Conservation (phyloP, 306 rosid species). For the Lathyrus oleraceus region DNA sequence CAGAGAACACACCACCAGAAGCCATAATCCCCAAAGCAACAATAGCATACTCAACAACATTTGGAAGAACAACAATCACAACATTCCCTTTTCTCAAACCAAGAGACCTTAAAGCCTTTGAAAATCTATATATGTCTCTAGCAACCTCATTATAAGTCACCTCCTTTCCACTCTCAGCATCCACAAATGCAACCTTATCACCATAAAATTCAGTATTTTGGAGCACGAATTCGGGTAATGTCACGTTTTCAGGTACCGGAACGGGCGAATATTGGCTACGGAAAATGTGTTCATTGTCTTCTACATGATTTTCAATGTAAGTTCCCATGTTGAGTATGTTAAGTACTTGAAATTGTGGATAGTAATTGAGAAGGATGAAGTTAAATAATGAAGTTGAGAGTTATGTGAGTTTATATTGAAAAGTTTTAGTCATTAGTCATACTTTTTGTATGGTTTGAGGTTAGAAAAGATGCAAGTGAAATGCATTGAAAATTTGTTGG, state of each 20-base stretch:
- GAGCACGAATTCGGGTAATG: conserved; percentile 83
- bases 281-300: conserved; percentile 64
- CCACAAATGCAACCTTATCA: conserved; percentile 85
- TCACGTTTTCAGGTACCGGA: conserved; percentile 64
- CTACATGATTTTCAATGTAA: conserved; percentile 8
- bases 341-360: neutral
- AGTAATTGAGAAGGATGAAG: conserved; percentile 13
- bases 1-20: conserved; percentile 85
- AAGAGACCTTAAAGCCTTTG: conserved; percentile 73
- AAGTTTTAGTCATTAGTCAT: conserved; percentile 28
- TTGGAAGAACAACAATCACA: conserved; percentile 82
- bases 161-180: conserved; percentile 67
- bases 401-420: conserved; percentile 24
- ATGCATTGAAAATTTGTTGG: conserved; percentile 43
- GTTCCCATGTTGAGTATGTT: conserved; percentile 45
- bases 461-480: conserved; percentile 45
- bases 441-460: conserved; percentile 37
- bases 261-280: conserved; percentile 55
- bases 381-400: conserved; percentile 22
- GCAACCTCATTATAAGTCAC: conserved; percentile 63
- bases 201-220: conserved; percentile 58
- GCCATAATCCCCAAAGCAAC: conserved; percentile 83
- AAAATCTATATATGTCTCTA: conserved; percentile 59
- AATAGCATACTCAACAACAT: conserved; percentile 76
- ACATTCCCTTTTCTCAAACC: conserved; percentile 79